Evolutionary conservation across 2,329 filamentous ascomycete genomes (phyloP).

Genomic region (Pleoardoris graminearum): DNA sequence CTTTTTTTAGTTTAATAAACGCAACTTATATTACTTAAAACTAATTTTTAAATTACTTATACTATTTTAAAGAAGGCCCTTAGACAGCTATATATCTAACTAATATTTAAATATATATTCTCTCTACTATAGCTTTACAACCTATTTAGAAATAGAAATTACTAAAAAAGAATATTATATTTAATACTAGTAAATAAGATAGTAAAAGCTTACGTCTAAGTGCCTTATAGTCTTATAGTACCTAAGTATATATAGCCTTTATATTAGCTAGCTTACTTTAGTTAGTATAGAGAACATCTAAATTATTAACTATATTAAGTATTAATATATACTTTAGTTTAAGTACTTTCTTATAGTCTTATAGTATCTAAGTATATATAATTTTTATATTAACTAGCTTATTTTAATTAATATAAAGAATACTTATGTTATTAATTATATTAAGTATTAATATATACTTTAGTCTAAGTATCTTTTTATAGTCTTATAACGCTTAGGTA

Average conservation of each 20-base stretch:
- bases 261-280: constrained; percentile 12
- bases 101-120: constrained; percentile 27
- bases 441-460: not conserved
- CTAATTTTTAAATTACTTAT: constrained; percentile 9
- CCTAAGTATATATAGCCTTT: constrained; percentile 19
- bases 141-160: constrained; percentile 19
- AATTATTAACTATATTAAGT: too few relatives aligned
- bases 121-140: constrained; percentile 23
- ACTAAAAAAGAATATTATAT: not conserved
- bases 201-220: constrained; percentile 11
- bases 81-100: constrained; percentile 15
- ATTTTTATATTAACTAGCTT: constrained; percentile 10
- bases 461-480: constrained; percentile 16
- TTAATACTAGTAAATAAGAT: not conserved
- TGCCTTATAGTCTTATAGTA: constrained; percentile 19
- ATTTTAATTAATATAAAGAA: constrained; percentile 13
- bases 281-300: constrained; percentile 9
- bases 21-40: constrained; percentile 15
- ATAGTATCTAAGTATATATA: constrained; percentile 19
- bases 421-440: too few relatives aligned
- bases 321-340: constrained; percentile 5
- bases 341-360: constrained; percentile 19
- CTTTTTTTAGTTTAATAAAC: constrained; percentile 4
- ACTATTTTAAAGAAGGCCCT: constrained; percentile 16
- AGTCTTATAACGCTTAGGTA: constrained; percentile 17